Evolutionary conservation across 1,139 yeast species (phyloP), one percentile per base, ranked within the genome.

Genomic region (Kodamaea fungicola): DNA sequence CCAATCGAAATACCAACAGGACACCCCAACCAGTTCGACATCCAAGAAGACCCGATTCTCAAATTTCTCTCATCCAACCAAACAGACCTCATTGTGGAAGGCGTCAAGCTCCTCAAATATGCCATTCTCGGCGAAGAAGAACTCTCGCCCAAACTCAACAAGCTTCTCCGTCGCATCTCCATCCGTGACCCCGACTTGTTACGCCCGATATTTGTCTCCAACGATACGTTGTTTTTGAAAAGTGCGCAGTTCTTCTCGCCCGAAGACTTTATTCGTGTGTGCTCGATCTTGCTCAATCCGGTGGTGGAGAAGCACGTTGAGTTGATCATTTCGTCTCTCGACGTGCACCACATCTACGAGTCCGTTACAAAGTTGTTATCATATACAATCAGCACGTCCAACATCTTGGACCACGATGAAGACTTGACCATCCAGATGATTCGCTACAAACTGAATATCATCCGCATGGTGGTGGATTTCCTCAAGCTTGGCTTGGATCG

Each of bases 61-160:
- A 59, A 58, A 34, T 66, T 65, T 35, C 53, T 68, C 31, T 55
- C 65, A 0, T 65, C 73, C 1, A 44, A 55, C 8, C 57, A 59
- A 36, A 50, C 53, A 3, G 58, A 54, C 8, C 42, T 57, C 28
- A 48, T 62, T 4, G 47, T 41, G 2, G 74, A 67, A 45, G 76
- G 76, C 1, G 51, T 71, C 2, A 57, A 55, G 35, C 50, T 68
- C 19, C 55, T 70, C 30, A 64, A 60, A 32, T 64, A 59, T 48
- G 74, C 76, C 2, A 59, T 71, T 4, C 52, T 64, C 34, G 64
- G 62, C 1, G 61, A 63, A 24, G 75, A 70, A 42, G 63, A 58
- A 9, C 45, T 67, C 21, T 52, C 69, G 0, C 30, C 40, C 2
- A 63, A 59, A 28, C 45, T 64, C 2, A 50, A 46, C 23, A 38